A percentile compares a stretch with the other conserved stretches of the same genome.
Evolutionary conservation across 768 basidiomycete genomes (phyloP).

Genomic region (Auriscalpium orientale): DNA sequence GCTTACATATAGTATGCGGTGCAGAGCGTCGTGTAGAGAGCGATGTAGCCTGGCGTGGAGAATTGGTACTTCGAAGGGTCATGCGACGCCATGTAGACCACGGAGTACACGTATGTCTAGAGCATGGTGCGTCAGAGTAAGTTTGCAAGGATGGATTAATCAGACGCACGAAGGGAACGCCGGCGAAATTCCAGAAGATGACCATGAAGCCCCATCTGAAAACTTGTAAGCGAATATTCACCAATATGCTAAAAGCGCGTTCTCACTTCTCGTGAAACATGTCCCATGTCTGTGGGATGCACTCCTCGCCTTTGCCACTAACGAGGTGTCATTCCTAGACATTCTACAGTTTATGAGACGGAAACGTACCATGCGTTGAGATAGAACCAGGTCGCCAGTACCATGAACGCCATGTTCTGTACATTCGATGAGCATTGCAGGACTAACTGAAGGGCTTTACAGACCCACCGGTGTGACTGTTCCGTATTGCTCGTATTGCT

Average conservation of each 20-base stretch:
- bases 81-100: slow-evolving; percentile 96
- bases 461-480: slow-evolving; percentile 76
- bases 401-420: slow-evolving; percentile 96
- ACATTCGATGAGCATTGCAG: background rate
- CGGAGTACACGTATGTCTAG: slow-evolving; percentile 93
- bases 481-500: slow-evolving; percentile 89
- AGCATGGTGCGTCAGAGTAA: background rate
- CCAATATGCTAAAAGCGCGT: background rate
- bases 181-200: slow-evolving; percentile 96
- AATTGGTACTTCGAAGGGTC: slow-evolving; percentile 83
- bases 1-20: slow-evolving; percentile 82
- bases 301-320: slow-evolving; percentile 89
- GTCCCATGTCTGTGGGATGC: slow-evolving; percentile 96
- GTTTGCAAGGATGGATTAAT: background rate
- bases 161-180: slow-evolving; percentile 78
- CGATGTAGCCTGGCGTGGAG: slow-evolving; percentile 64
- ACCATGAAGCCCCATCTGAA: slow-evolving; percentile 89
- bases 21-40: slow-evolving; percentile 69
- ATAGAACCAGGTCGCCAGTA: slow-evolving; percentile 92
- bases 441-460: background rate
- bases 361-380: slow-evolving; percentile 78
- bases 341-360: background rate
- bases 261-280: slow-evolving; percentile 95
- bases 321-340: slow-evolving; percentile 2
- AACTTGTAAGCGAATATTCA: background rate